Evolutionary conservation across 306 rosid genomes (phyloP), one percentile per base, ranked within the genome.

Genomic region (Purshia tridentata): DNA sequence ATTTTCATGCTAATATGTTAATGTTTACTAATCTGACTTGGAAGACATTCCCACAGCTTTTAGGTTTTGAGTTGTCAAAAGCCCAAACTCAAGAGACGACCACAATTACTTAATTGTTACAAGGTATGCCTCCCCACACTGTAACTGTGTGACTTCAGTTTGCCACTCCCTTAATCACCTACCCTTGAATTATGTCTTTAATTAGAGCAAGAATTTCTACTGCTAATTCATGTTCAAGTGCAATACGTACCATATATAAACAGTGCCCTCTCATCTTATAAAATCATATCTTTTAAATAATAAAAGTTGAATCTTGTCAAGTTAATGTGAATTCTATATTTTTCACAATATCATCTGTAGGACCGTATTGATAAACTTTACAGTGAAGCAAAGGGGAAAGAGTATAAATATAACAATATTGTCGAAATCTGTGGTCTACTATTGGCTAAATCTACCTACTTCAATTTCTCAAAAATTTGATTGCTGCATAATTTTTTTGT

Each of bases 1-100:
- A 60, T 10, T 74, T 72, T 75, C 59, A 75, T 58, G 72, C 39
- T n/a, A n/a, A n/a, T 40, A 13, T 46, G 23, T 69, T 39, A 45
- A 40, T 46, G 49, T 52, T 44, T 65, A 22, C 53, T 45, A 40
- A 64, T 80, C 76, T 84, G 39, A 84, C 77, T 37, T 47, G 62
- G 64, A 60, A 11, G 14, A 48, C 55, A 49, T 76, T 75, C 68
- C 70, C 20, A 47, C 89, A 93, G 98, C 96, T 93, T 78, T 88
- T 86, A 77, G 97, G 98, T 52, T 93, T 91, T 81, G 98, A 93
- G 87, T 78, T 80, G 79, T 81, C 89, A 73, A 91, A 91, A 81
- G 95, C 92, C 85, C 78, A 94, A 94, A 76, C 80, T 94, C 81
- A 94, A 94, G 81, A 89, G 98, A 83, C 95, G n/a, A n/a, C n/a